These are phyloP conservation scores for Ceratocystis diversiconidia DNA, from an alignment of 2,329 filamentous ascomycete species.

Conservation along the genomic window DNA sequence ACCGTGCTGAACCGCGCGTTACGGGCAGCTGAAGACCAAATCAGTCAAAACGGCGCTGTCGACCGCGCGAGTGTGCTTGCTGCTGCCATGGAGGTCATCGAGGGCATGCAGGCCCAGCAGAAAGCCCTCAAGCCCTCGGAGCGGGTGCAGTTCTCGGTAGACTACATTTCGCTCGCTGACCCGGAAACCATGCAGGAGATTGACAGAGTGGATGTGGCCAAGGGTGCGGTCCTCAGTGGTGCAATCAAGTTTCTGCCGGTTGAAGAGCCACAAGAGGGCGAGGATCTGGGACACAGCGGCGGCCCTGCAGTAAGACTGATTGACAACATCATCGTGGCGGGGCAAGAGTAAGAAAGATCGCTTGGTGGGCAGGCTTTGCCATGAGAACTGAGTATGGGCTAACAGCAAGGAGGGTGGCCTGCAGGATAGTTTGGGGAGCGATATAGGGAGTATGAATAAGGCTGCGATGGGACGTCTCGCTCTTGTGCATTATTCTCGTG, in stretches of 20 bases:
- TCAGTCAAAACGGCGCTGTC: slow-evolving; percentile 30
- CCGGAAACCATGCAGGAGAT: slow-evolving; percentile 72
- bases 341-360: slow-evolving; percentile 20
- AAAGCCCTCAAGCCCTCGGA: slow-evolving; percentile 41
- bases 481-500: background rate
- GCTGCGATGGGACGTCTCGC: no score
- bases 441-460: no score
- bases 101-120: slow-evolving; percentile 45
- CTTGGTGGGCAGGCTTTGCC: background rate
- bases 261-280: slow-evolving; percentile 52
- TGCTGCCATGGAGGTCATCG: slow-evolving; percentile 49
- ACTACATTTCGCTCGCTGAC: slow-evolving; percentile 86
- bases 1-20: slow-evolving; percentile 59
- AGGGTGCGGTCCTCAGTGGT: slow-evolving; percentile 74
- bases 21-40: slow-evolving; percentile 49
- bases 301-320: slow-evolving; percentile 74
- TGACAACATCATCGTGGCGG: slow-evolving; percentile 70
- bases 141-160: slow-evolving; percentile 63
- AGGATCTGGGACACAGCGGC: slow-evolving; percentile 59
- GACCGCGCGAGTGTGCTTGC: slow-evolving; percentile 55
- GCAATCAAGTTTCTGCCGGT: slow-evolving; percentile 81
- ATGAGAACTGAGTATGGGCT: background rate
- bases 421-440: no score
- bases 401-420: background rate
- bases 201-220: slow-evolving; percentile 49